Conservation (phyloP, 306 rosid genomes). For the Senna tora region DNA sequence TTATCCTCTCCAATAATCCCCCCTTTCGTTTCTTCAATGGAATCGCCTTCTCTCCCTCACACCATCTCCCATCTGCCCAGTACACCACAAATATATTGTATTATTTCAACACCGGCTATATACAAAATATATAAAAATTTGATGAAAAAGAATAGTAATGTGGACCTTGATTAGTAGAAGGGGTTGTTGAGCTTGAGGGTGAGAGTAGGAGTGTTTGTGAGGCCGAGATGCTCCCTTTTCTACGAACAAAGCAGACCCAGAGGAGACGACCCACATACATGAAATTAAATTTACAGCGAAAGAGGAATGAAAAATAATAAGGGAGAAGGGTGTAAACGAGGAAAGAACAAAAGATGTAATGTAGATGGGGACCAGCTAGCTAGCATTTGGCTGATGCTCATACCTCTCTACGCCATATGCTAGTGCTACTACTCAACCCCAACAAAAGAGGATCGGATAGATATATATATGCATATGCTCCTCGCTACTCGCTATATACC, state of each 20-base stretch:
- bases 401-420: slow-evolving; percentile 48
- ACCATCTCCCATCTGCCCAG: slow-evolving; percentile 49
- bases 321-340: slow-evolving; percentile 13
- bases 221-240: slow-evolving; percentile 49
- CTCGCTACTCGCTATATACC: no score
- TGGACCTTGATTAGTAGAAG: slow-evolving; percentile 58
- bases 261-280: slow-evolving; percentile 35
- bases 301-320: slow-evolving; percentile 12
- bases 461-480: slow-evolving; percentile 54
- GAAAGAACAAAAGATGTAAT: slow-evolving; percentile 28
- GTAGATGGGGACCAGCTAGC: slow-evolving; percentile 57
- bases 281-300: slow-evolving; percentile 41
- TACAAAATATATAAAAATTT: background rate
- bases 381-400: slow-evolving; percentile 48
- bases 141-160: background rate
- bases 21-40: slow-evolving; percentile 73
- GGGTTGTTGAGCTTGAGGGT: slow-evolving; percentile 37
- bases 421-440: slow-evolving; percentile 45
- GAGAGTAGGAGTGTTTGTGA: slow-evolving; percentile 43
- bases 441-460: slow-evolving; percentile 23
- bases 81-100: background rate
- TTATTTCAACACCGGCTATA: no score
- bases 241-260: slow-evolving; percentile 43
- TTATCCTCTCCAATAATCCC: slow-evolving; percentile 35
- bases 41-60: slow-evolving; percentile 63